These are phyloP conservation scores for Aspergillus vadensis DNA, from an alignment of 2,329 filamentous ascomycete species.

Conservation along the genomic window DNA sequence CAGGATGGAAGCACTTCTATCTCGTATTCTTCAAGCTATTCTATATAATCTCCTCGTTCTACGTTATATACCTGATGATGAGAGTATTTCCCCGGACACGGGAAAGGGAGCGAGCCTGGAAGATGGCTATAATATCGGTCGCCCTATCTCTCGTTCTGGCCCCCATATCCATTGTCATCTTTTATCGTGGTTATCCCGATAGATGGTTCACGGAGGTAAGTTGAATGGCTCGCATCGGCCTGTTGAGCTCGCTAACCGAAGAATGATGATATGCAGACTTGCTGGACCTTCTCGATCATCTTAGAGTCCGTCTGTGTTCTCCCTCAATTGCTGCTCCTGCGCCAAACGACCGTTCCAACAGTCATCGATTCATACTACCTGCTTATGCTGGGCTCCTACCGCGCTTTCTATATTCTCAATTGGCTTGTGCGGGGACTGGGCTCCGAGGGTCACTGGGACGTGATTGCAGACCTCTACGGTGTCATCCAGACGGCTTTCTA, in stretches of 20 bases:
- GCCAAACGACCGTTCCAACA: conserved; percentile 92
- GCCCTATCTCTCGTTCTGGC: conserved; percentile 66
- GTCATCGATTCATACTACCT: conserved; percentile 98
- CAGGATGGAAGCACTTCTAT: conserved; percentile 54
- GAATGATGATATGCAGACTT: conserved; percentile 55
- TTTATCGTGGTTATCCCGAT: conserved; percentile 55
- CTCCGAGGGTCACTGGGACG: conserved; percentile 62
- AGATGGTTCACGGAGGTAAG: conserved; percentile 46
- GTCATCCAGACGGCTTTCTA: conserved; percentile 88
- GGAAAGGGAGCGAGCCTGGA: conserved; percentile 92
- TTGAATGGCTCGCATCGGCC: neutral
- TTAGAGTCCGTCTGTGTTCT: conserved; percentile 90
- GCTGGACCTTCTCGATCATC: conserved; percentile 87
- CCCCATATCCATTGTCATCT: conserved; percentile 72
- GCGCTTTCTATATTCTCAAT: conserved; percentile 85
- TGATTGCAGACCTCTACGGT: conserved; percentile 80
- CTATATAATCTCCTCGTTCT: conserved; percentile 80
- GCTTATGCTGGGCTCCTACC: conserved; percentile 81
- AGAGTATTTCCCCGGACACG: conserved; percentile 82
- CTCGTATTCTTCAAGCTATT: conserved; percentile 86
- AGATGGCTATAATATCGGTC: conserved; percentile 72
- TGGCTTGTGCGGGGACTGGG: conserved; percentile 75
- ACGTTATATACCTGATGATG: conserved; percentile 86
- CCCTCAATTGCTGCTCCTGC: conserved; percentile 85
- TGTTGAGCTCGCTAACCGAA: neutral